These are phyloP conservation scores for Stereum hirsutum DNA, from an alignment of 1,284 basidiomycete species.

Conservation along the genomic window DNA sequence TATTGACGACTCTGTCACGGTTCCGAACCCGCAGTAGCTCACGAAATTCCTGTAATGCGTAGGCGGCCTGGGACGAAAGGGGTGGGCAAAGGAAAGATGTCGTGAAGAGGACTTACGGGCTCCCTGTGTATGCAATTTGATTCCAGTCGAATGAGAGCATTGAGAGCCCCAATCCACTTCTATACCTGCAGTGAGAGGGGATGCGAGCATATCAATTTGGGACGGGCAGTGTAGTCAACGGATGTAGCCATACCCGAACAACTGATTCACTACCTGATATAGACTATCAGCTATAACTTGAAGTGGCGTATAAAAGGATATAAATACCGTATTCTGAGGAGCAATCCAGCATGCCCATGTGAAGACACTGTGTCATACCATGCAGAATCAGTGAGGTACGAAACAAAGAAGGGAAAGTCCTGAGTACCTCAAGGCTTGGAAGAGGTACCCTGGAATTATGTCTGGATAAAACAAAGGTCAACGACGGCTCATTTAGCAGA, in stretches of 20 bases:
- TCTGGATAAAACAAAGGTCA: slow-evolving; percentile 17
- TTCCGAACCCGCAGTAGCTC: no score
- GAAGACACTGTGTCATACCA: slow-evolving; percentile 4
- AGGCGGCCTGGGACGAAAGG: no score
- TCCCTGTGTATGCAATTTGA: slow-evolving; percentile 16
- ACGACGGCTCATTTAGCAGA: background rate
- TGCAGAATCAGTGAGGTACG: background rate
- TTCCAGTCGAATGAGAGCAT: slow-evolving; percentile 63
- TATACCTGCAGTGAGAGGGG: slow-evolving; percentile 22
- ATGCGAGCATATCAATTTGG: background rate
- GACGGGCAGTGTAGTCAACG: background rate
- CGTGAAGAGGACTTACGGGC: slow-evolving; percentile 51
- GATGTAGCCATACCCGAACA: slow-evolving; percentile 69
- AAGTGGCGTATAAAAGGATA: background rate
- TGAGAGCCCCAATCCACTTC: slow-evolving; percentile 63
- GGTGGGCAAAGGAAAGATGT: no score
- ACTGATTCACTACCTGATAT: slow-evolving; percentile 42
- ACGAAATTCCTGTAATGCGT: no score
- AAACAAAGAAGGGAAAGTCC: background rate
- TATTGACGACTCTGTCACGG: background rate
- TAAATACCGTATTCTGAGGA: slow-evolving; percentile 45
- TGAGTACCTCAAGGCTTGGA: slow-evolving; percentile 26
- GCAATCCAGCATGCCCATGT: slow-evolving; percentile 43
- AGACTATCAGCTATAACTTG: background rate
- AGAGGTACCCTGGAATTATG: slow-evolving; percentile 60